These are phyloP conservation scores for Striga hermonthica DNA, from an alignment of 305 asterid species.

Conservation along the genomic window DNA sequence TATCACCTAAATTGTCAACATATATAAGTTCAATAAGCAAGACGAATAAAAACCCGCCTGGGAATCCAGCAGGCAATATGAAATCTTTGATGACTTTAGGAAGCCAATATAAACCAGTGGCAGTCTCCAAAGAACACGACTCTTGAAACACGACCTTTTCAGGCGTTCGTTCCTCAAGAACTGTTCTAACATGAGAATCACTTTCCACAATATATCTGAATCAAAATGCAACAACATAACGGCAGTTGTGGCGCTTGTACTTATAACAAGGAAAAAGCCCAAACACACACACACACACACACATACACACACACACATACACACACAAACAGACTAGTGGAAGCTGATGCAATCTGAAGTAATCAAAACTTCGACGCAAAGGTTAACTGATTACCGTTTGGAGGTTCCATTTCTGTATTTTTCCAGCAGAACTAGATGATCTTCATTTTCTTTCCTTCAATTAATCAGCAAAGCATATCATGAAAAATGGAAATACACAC, in stretches of 20 bases:
- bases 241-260: not conserved
- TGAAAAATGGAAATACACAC: not conserved
- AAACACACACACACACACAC: not conserved
- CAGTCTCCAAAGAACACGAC: constrained; percentile 27
- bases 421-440: constrained; percentile 58
- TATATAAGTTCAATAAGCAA: constrained; percentile 17
- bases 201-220: constrained; percentile 65
- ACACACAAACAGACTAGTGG: not conserved
- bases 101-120: constrained; percentile 54
- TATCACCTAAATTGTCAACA: constrained; percentile 2
- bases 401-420: constrained; percentile 73
- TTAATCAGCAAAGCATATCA: constrained; percentile 19
- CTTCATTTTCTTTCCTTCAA: constrained; percentile 43
- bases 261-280: not conserved
- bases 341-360: constrained; percentile 3
- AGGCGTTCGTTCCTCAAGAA: constrained; percentile 47
- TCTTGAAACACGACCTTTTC: constrained; percentile 32
- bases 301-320: not conserved
- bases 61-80: constrained; percentile 81
- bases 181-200: constrained; percentile 48
- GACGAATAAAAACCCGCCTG: constrained; percentile 50
- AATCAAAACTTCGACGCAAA: not conserved
- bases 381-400: constrained; percentile 48
- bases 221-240: constrained; percentile 18
- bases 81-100: constrained; percentile 67